Percentiles rank a stretch among this genome's conserved stretches.
Evolutionary conservation across 1,284 basidiomycete species (phyloP).

Genomic region (Ustilago vetiveriae): DNA sequence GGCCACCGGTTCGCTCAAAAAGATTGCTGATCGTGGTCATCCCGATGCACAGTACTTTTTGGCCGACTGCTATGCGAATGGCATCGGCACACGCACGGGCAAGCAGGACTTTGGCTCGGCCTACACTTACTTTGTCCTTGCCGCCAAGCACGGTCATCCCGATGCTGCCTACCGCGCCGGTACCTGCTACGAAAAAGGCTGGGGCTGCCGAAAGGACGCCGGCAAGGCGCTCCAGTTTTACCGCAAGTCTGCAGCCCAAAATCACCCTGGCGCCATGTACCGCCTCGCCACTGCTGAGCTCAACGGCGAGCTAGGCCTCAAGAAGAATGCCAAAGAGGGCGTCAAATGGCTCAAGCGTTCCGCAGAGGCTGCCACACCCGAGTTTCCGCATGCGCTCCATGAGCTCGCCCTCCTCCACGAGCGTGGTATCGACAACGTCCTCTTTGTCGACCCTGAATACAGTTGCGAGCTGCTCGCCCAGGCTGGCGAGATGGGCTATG

Average conservation of each 20-base stretch:
- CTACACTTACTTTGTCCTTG: constrained; percentile 92
- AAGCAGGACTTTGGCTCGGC: constrained; percentile 97
- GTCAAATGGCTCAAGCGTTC: constrained; percentile 98
- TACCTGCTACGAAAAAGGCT: constrained; percentile 98
- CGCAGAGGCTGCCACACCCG: constrained; percentile 79
- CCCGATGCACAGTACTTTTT: constrained; percentile 95
- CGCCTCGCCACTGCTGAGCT: constrained; percentile 94
- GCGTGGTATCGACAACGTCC: constrained; percentile 91
- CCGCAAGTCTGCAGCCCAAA: constrained; percentile 85
- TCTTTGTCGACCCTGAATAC: constrained; percentile 96
- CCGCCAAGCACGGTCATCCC: constrained; percentile 97
- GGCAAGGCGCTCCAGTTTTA: constrained; percentile 93
- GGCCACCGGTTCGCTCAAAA: constrained; percentile 84
- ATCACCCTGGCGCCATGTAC: constrained; percentile 95
- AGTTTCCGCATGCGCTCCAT: constrained; percentile 95
- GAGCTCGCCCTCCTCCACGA: constrained; percentile 94
- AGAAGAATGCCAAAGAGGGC: constrained; percentile 89
- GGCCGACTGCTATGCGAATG: constrained; percentile 96
- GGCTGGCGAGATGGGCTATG: constrained; percentile 93
- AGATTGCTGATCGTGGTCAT: constrained; percentile 91
- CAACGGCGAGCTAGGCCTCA: constrained; percentile 90
- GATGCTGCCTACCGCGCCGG: constrained; percentile 95
- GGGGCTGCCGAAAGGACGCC: constrained; percentile 92
- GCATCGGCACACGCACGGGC: constrained; percentile 82
- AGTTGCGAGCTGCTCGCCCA: constrained; percentile 92